Conservation (phyloP, 2,329 filamentous ascomycete species). For the Pseudopyrenochaeta lycopersici region DNA sequence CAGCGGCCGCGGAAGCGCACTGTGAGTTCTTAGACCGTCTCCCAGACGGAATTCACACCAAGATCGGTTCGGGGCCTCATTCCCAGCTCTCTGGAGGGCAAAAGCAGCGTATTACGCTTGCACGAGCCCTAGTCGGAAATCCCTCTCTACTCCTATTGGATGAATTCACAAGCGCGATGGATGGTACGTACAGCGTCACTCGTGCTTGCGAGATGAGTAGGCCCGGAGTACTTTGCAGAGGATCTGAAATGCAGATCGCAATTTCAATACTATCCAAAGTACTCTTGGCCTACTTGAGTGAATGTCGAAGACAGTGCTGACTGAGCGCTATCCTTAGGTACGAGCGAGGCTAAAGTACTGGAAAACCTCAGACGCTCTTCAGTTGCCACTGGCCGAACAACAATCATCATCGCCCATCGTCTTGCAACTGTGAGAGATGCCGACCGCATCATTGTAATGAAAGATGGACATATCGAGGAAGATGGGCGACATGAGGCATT, state of each 20-base stretch:
- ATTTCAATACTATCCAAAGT: background rate
- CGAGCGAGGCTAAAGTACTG: slow-evolving; percentile 42
- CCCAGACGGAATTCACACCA: slow-evolving; percentile 45
- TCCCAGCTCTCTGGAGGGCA: slow-evolving; percentile 50
- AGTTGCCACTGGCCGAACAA: slow-evolving; percentile 37
- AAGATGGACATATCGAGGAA: slow-evolving; percentile 42
- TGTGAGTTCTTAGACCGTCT: slow-evolving; percentile 48
- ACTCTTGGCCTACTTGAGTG: background rate
- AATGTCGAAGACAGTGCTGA: background rate
- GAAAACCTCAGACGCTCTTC: slow-evolving; percentile 44
- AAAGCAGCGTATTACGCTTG: slow-evolving; percentile 50
- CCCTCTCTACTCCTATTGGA: slow-evolving; percentile 47
- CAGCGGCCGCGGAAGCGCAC: slow-evolving; percentile 66
- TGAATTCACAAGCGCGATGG: slow-evolving; percentile 48
- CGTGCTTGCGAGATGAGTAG: slow-evolving; percentile 51
- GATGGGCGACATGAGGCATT: slow-evolving; percentile 44
- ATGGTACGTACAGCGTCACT: slow-evolving; percentile 11
- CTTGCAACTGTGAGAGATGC: slow-evolving; percentile 49
- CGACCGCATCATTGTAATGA: slow-evolving; percentile 49
- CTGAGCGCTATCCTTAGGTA: slow-evolving; percentile 5
- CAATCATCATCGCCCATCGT: slow-evolving; percentile 49
- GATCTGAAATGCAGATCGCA: background rate
- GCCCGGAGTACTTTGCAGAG: slow-evolving; percentile 54
- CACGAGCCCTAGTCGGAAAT: slow-evolving; percentile 44
- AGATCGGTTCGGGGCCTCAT: slow-evolving; percentile 43